These are phyloP conservation scores for Pachysolen tannophilus DNA, from an alignment of 805 yeast genomes.

Conservation along the genomic window DNA sequence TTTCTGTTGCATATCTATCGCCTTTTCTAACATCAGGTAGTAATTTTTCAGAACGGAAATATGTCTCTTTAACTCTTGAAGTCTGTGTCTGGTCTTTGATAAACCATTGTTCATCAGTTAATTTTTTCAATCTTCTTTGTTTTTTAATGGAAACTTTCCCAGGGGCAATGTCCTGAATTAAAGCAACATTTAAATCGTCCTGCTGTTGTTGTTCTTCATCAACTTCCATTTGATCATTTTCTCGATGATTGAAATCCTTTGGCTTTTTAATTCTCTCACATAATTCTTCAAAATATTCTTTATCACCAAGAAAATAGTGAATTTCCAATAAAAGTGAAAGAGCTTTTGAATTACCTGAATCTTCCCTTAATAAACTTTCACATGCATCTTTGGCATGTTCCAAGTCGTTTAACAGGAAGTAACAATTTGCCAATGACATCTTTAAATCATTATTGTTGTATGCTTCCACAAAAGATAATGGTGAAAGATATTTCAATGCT, in stretches of 20 bases:
- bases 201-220: conserved; percentile 13
- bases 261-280: conserved; percentile 23
- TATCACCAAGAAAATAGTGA: conserved; percentile 44
- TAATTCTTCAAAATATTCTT: conserved; percentile 44
- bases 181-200: conserved; percentile 11
- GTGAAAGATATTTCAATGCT: conserved; percentile 60
- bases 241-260: conserved; percentile 17
- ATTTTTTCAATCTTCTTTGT: conserved; percentile 1
- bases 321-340: conserved; percentile 76
- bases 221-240: conserved; percentile 11
- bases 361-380: conserved; percentile 40
- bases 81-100: conserved; percentile 23
- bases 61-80: conserved; percentile 35
- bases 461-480: conserved; percentile 48
- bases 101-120: conserved; percentile 19
- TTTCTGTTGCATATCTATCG: conserved; percentile 53
- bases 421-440: conserved; percentile 67
- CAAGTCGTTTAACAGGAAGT: conserved; percentile 63
- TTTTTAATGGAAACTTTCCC: not conserved
- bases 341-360: conserved; percentile 62
- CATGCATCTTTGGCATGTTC: conserved; percentile 56
- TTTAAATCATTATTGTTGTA: conserved; percentile 43
- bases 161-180: conserved; percentile 2
- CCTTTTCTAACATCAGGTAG: conserved; percentile 37
- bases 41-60: conserved; percentile 40